A percentile compares a stretch with the other conserved stretches of the same genome.
Evolutionary conservation across 176 grass and related monocot species (phyloP).

Genomic region (Typha latifolia): DNA sequence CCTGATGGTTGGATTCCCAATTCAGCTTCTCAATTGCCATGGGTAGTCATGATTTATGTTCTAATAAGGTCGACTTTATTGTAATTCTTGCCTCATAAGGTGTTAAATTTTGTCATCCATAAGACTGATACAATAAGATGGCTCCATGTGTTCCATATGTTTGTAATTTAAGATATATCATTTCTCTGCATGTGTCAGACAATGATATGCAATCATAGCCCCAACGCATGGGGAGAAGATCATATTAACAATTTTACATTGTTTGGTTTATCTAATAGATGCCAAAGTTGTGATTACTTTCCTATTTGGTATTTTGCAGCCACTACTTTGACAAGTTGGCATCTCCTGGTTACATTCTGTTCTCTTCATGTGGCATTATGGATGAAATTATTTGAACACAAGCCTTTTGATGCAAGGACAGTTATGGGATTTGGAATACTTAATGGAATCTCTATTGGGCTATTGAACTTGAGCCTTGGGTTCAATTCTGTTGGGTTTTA

Average conservation of each 20-base stretch:
- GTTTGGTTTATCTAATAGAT: background rate
- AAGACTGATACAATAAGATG: background rate
- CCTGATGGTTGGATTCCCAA: background rate
- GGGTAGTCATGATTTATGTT: background rate
- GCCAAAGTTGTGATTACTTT: background rate
- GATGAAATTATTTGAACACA: constrained; percentile 29
- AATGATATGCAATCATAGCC: background rate
- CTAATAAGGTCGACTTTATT: background rate
- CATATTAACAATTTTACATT: background rate
- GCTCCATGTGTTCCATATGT: too few species aligned
- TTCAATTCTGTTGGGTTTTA: constrained; percentile 31
- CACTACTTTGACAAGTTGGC: constrained; percentile 30
- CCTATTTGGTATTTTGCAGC: constrained; percentile 9
- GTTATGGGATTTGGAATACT: constrained; percentile 30
- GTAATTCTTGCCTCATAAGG: background rate
- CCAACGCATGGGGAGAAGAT: too few species aligned
- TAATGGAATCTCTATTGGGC: constrained; percentile 27
- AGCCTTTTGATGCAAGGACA: constrained; percentile 18
- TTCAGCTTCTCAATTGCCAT: background rate
- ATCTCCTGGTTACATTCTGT: constrained; percentile 27
- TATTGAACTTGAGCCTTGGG: constrained; percentile 25
- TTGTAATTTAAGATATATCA: background rate
- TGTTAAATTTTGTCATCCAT: background rate
- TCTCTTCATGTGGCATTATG: constrained; percentile 30
- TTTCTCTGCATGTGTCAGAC: background rate